These are phyloP conservation scores for Cyberlindnera misumaiensis DNA, from an alignment of 805 yeast species.

Conservation along the genomic window DNA sequence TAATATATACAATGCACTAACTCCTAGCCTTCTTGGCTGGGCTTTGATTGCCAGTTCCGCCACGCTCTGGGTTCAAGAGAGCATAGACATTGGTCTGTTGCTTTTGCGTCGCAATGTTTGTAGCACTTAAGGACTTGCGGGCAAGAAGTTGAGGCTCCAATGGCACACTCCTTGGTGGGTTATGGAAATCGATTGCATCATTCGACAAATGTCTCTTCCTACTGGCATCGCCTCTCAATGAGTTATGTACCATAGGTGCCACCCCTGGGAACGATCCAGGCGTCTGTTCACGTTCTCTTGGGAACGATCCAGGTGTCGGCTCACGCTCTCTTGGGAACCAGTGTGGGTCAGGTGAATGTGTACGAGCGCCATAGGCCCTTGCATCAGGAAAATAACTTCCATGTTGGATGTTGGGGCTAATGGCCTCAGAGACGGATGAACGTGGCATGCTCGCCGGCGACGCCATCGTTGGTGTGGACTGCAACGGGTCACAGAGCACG, in stretches of 20 bases:
- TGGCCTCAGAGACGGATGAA: constrained; percentile 15
- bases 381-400: constrained; percentile 18
- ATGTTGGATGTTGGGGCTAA: neutral
- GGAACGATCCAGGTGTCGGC: constrained; percentile 20
- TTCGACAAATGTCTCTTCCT: constrained; percentile 21
- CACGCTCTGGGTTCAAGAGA: constrained; percentile 21
- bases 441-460: constrained; percentile 14
- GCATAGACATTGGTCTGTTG: constrained; percentile 17
- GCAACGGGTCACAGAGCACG: constrained; percentile 23
- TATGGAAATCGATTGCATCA: constrained; percentile 13
- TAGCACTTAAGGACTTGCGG: constrained; percentile 13
- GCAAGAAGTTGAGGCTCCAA: constrained; percentile 5
- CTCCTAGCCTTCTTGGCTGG: neutral
- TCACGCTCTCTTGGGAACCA: constrained; percentile 7
- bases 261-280: constrained; percentile 20
- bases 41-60: constrained; percentile 12
- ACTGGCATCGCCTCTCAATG: constrained; percentile 11
- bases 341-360: constrained; percentile 13
- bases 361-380: constrained; percentile 4
- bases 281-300: constrained; percentile 14
- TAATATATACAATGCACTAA: too few species aligned
- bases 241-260: constrained; percentile 12
- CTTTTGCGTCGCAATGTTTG: constrained; percentile 5
- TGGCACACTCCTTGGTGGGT: constrained; percentile 22
- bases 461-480: constrained; percentile 6